Percentiles rank a stretch among this genome's conserved stretches.
Evolutionary conservation across 2,329 filamentous ascomycete species (phyloP).

Genomic region (Aspergillus fischeri): DNA sequence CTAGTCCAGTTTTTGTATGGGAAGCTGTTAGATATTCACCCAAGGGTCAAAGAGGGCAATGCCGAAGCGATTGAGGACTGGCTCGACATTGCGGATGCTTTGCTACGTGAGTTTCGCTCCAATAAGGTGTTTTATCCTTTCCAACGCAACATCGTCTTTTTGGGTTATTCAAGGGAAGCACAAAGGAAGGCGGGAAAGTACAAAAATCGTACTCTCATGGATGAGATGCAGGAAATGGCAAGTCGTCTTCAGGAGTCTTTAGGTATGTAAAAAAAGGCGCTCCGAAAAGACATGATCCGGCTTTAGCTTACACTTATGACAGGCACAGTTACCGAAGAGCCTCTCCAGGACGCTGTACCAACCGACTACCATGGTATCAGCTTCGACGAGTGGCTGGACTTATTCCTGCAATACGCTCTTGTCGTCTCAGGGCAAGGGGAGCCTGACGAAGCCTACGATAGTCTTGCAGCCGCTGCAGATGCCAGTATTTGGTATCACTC

Average conservation of each 20-base stretch:
- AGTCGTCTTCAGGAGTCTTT: conserved; percentile 41
- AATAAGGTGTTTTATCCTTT: conserved; percentile 58
- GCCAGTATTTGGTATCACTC: conserved; percentile 78
- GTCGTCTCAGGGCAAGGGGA: conserved; percentile 66
- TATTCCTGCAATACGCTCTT: conserved; percentile 85
- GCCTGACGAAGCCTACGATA: conserved; percentile 69
- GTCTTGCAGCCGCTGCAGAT: conserved; percentile 72
- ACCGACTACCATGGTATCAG: conserved; percentile 69
- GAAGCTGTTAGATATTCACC: conserved; percentile 46
- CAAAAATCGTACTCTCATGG: conserved; percentile 35
- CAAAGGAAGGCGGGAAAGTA: conserved; percentile 34
- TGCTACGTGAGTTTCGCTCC: conserved; percentile 58
- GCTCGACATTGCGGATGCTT: conserved; percentile 55
- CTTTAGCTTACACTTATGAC: conserved; percentile 10
- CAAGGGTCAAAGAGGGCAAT: conserved; percentile 47
- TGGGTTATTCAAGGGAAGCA: conserved; percentile 44
- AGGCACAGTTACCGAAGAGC: conserved; percentile 24
- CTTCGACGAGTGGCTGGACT: conserved; percentile 81
- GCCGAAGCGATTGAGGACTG: conserved; percentile 51
- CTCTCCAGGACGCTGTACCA: conserved; percentile 38
- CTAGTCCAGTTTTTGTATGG: conserved; percentile 43
- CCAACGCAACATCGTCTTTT: conserved; percentile 49
- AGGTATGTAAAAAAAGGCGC: conserved; percentile 22
- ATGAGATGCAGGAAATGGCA: conserved; percentile 43
- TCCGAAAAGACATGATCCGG: no score